Evolutionary conservation across 2,329 filamentous ascomycete genomes (phyloP).

Genomic region (Pseudogymnoascus sp.): DNA sequence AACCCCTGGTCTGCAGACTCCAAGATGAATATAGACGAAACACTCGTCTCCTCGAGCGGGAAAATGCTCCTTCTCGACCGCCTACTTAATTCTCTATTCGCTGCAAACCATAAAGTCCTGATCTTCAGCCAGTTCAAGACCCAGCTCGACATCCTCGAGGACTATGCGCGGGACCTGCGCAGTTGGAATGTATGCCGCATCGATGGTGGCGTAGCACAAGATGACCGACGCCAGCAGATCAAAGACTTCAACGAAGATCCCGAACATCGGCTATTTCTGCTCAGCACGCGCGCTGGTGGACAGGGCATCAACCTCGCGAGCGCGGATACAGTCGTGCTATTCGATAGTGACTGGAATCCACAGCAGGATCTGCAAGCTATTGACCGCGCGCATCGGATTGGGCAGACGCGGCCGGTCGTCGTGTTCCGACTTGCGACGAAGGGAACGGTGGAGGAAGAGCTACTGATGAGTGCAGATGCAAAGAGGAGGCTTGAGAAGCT

Average conservation of each 20-base stretch:
- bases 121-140: slow-evolving; percentile 97
- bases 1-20: slow-evolving; percentile 70
- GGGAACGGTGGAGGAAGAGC: slow-evolving; percentile 82
- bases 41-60: slow-evolving; percentile 77
- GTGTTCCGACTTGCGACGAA: slow-evolving; percentile 92
- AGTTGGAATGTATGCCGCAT: slow-evolving; percentile 82
- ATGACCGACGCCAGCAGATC: slow-evolving; percentile 64
- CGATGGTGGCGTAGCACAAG: slow-evolving; percentile 77
- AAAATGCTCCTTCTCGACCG: slow-evolving; percentile 95
- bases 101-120: slow-evolving; percentile 76
- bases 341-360: slow-evolving; percentile 89
- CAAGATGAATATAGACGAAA: slow-evolving; percentile 63
- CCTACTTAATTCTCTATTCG: slow-evolving; percentile 69
- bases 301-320: slow-evolving; percentile 91
- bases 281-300: slow-evolving; percentile 86
- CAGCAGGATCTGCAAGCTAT: slow-evolving; percentile 96
- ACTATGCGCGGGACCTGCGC: slow-evolving; percentile 74
- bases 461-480: slow-evolving; percentile 81
- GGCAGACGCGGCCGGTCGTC: slow-evolving; percentile 84
- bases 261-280: slow-evolving; percentile 68
- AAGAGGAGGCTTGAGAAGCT: slow-evolving; percentile 91
- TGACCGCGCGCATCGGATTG: slow-evolving; percentile 90
- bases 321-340: slow-evolving; percentile 88
- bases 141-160: slow-evolving; percentile 82
- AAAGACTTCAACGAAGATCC: slow-evolving; percentile 63